Conservation (phyloP, 2,329 filamentous ascomycete genomes). For the Aspergillus tanneri region DNA sequence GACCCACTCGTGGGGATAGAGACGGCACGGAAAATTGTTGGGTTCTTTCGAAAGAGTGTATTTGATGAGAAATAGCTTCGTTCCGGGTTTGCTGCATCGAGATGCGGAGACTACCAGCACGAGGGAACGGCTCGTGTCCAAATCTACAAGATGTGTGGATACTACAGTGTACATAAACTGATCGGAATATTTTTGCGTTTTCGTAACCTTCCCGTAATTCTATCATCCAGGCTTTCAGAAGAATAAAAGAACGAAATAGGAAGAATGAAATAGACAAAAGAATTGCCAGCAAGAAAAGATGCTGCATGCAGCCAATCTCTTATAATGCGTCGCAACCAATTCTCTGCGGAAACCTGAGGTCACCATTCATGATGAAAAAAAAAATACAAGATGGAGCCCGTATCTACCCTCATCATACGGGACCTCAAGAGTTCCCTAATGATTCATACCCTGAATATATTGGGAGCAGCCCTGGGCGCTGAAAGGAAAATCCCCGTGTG, state of each 20-base stretch:
- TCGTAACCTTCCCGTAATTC: slow-evolving; percentile 35
- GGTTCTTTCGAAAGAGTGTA: slow-evolving; percentile 73
- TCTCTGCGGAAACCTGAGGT: slow-evolving; percentile 29
- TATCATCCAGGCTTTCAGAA: slow-evolving; percentile 30
- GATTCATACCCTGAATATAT: slow-evolving; percentile 30
- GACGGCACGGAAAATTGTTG: slow-evolving; percentile 70
- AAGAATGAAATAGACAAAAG: slow-evolving; percentile 27
- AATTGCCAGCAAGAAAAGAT: slow-evolving; percentile 27
- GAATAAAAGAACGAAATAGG: slow-evolving; percentile 25
- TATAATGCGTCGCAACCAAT: slow-evolving; percentile 30
- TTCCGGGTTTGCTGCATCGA: too few relatives aligned
- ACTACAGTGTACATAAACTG: too few relatives aligned
- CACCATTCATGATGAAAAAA: slow-evolving; percentile 20
- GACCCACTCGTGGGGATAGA: slow-evolving; percentile 73
- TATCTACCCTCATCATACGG: slow-evolving; percentile 15
- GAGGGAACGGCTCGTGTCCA: too few relatives aligned
- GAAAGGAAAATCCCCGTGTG: slow-evolving; percentile 12
- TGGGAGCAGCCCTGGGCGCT: slow-evolving; percentile 18
- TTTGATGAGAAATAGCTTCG: slow-evolving; percentile 43
- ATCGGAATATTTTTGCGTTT: slow-evolving; percentile 28
- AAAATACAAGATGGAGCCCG: slow-evolving; percentile 5
- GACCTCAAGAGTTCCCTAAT: slow-evolving; percentile 18
- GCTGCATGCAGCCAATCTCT: slow-evolving; percentile 28
- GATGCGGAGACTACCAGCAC: too few relatives aligned
- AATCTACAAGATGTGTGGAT: too few relatives aligned